Conservation (phyloP, 1,139 yeast genomes). For the Lodderomyces pseudojiufengensis region DNA sequence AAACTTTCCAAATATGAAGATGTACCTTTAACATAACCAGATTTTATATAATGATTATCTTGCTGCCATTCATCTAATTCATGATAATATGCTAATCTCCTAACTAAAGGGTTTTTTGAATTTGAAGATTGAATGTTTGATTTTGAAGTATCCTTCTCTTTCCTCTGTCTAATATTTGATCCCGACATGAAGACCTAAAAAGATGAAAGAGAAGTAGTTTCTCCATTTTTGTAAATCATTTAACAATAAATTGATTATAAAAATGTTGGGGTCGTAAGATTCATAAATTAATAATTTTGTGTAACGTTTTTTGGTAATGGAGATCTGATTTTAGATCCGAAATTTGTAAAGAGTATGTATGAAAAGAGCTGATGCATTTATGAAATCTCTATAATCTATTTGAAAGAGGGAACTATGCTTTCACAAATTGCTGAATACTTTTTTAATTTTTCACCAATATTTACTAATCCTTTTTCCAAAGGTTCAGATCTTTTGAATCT, state of each 20-base stretch:
- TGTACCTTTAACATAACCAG: conserved; percentile 77
- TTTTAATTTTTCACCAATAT: conserved; percentile 27
- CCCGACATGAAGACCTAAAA: too few relatives aligned
- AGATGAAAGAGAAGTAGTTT: too few relatives aligned
- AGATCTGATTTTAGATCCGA: too few relatives aligned
- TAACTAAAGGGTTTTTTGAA: background rate
- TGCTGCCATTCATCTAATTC: conserved; percentile 77
- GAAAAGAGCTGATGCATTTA: background rate
- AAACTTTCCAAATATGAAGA: conserved; percentile 49
- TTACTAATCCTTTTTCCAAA: conserved; percentile 18
- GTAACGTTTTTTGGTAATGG: too few relatives aligned
- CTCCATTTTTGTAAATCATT: too few relatives aligned
- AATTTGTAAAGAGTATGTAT: too few relatives aligned
- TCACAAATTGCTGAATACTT: conserved; percentile 32
- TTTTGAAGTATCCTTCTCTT: background rate
- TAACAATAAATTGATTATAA: too few relatives aligned
- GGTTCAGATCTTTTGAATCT: conserved; percentile 15
- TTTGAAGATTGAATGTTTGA: background rate
- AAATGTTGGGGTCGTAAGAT: too few relatives aligned
- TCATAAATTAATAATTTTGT: too few relatives aligned
- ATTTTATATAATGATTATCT: conserved; percentile 73
- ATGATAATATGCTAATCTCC: conserved; percentile 26
- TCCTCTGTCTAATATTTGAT: conserved; percentile 3
- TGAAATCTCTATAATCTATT: conserved; percentile 4
- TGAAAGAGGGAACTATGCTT: conserved; percentile 32